Percentiles rank a stretch among this genome's conserved stretches.
These are phyloP conservation scores for Biscutella laevigata DNA, from an alignment of 441 rosid species.

Conservation along the genomic window DNA sequence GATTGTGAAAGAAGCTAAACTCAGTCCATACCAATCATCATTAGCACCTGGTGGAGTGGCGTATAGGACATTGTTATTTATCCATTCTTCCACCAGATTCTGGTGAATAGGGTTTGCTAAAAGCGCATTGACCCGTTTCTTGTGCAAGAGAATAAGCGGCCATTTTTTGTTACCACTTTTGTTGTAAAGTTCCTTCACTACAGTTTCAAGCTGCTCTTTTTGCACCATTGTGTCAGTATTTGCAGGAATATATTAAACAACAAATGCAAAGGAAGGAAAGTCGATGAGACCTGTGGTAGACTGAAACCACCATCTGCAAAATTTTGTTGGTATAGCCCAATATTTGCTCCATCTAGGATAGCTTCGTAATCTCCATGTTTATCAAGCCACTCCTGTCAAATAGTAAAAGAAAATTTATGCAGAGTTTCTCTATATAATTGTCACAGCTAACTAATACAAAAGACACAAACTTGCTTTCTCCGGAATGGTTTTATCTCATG, in stretches of 20 bases:
- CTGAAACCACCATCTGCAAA: slow-evolving; percentile 74
- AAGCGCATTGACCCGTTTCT: slow-evolving; percentile 49
- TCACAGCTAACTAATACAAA: not conserved
- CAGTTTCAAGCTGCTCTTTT: slow-evolving; percentile 76
- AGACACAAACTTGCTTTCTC: not conserved
- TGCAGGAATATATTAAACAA: not conserved
- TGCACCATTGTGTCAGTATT: slow-evolving; percentile 28
- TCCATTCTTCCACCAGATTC: slow-evolving; percentile 58
- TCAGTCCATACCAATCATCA: slow-evolving; percentile 73
- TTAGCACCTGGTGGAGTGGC: slow-evolving; percentile 78
- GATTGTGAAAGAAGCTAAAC: not conserved
- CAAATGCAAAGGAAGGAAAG: not conserved
- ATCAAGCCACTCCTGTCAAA: slow-evolving; percentile 59
- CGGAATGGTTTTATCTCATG: not conserved
- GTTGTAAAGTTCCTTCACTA: slow-evolving; percentile 43
- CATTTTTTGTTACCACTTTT: slow-evolving; percentile 41
- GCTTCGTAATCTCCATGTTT: slow-evolving; percentile 50
- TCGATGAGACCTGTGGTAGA: slow-evolving; percentile 48
- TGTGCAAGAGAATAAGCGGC: slow-evolving; percentile 70
- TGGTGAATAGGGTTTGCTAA: slow-evolving; percentile 42
- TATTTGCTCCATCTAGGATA: slow-evolving; percentile 83
- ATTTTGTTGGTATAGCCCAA: slow-evolving; percentile 82
- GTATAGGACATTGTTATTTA: slow-evolving; percentile 44
- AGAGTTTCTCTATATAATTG: not conserved
- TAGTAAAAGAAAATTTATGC: too few species aligned